A percentile compares a stretch with the other conserved stretches of the same genome.
These are phyloP conservation scores for Meira nashicola DNA, from an alignment of 1,284 basidiomycete genomes.

Conservation along the genomic window DNA sequence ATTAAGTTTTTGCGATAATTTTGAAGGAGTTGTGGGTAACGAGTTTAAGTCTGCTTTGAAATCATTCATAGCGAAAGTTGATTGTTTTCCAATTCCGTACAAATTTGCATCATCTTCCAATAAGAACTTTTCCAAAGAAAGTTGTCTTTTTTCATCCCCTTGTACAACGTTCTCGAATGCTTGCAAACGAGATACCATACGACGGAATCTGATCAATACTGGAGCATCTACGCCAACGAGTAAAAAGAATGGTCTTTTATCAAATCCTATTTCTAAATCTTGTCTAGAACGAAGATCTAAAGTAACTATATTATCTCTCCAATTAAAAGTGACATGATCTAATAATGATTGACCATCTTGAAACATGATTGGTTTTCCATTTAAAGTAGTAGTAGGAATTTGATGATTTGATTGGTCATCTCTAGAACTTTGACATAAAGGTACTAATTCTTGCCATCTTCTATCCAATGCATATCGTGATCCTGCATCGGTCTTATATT, in stretches of 20 bases:
- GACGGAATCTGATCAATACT: constrained; percentile 55
- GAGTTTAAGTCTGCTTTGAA: neutral
- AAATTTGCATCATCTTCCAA: constrained; percentile 34
- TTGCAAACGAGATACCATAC: neutral
- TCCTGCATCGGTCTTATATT: neutral
- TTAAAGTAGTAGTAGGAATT: constrained; percentile 12
- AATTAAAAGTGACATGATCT: constrained; percentile 73
- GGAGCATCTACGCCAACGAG: constrained; percentile 83
- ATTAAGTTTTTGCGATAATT: neutral
- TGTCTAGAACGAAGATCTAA: constrained; percentile 62
- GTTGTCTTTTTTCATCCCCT: neutral
- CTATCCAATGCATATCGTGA: neutral
- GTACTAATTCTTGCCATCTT: neutral
- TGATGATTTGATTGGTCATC: constrained; percentile 23
- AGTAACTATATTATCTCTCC: constrained; percentile 77
- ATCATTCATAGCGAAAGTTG: too few species aligned
- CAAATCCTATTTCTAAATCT: constrained; percentile 66
- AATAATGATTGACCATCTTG: constrained; percentile 61
- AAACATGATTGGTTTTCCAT: constrained; percentile 12
- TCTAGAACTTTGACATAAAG: constrained; percentile 2
- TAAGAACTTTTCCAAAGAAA: constrained; percentile 43
- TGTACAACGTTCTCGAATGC: neutral
- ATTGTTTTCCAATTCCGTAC: constrained; percentile 16
- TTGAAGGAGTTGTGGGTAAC: neutral
- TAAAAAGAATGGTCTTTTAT: constrained; percentile 84